A percentile compares a stretch with the other conserved stretches of the same genome.
Evolutionary conservation across 1,139 yeast species (phyloP).

Genomic region (Zygosaccharomyces sapae): DNA sequence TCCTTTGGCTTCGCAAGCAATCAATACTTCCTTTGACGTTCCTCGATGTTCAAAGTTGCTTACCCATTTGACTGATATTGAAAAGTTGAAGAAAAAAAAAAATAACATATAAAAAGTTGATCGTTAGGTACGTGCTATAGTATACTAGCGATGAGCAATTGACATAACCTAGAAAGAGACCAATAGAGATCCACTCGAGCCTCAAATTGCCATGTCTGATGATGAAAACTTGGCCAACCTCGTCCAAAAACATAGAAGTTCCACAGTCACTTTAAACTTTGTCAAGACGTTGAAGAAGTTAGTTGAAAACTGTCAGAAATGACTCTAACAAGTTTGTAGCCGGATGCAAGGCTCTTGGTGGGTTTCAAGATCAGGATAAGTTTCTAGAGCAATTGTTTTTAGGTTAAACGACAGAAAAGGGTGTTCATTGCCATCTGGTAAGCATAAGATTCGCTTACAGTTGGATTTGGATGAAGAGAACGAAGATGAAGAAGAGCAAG

Average conservation of each 20-base stretch:
- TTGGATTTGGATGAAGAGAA: slow-evolving; percentile 4
- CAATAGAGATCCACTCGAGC: neutral
- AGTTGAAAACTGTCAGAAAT: slow-evolving; percentile 15
- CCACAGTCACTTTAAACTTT: slow-evolving; percentile 26
- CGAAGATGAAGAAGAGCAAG: slow-evolving; percentile 7
- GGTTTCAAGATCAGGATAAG: slow-evolving; percentile 22
- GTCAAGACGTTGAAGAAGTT: slow-evolving; percentile 21
- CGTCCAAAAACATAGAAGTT: slow-evolving; percentile 23
- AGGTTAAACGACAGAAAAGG: slow-evolving; percentile 1
- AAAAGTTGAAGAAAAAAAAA: neutral
- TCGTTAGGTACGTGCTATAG: neutral
- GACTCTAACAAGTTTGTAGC: slow-evolving; percentile 20
- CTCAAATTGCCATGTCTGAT: slow-evolving; percentile 6
- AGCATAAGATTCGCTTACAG: neutral
- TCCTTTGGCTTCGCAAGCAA: too few species aligned
- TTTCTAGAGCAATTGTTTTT: slow-evolving; percentile 21
- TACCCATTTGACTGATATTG: neutral
- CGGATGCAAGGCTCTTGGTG: slow-evolving; percentile 28
- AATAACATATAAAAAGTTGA: slow-evolving; percentile 36
- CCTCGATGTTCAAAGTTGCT: too few species aligned
- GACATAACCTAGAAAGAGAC: slow-evolving; percentile 1
- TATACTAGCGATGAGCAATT: slow-evolving; percentile 1
- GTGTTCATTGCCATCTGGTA: neutral
- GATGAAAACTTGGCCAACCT: slow-evolving; percentile 14
- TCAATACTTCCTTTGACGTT: too few species aligned